These are phyloP conservation scores for Pichia sp. DNA, from an alignment of 1,139 yeast genomes.

Conservation along the genomic window DNA sequence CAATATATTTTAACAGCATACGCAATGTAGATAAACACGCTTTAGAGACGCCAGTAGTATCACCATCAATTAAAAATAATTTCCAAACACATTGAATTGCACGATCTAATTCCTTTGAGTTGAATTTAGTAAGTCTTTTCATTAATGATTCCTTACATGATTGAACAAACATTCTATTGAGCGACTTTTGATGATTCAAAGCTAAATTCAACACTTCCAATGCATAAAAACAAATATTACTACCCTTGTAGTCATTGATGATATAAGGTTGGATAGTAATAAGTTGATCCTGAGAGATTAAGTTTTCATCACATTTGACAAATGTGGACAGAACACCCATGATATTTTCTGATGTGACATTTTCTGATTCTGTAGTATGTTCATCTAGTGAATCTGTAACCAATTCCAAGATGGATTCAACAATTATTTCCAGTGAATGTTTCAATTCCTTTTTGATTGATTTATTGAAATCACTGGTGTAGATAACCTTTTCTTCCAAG, in stretches of 20 bases:
- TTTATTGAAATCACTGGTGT: slow-evolving; percentile 28
- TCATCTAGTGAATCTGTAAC: slow-evolving; percentile 24
- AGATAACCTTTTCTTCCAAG: slow-evolving; percentile 41
- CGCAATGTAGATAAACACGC: slow-evolving; percentile 56
- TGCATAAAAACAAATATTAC: slow-evolving; percentile 43
- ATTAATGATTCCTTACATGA: slow-evolving; percentile 54
- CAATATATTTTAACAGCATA: slow-evolving; percentile 26
- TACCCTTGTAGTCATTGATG: slow-evolving; percentile 42
- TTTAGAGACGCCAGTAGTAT: slow-evolving; percentile 49
- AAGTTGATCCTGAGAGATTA: slow-evolving; percentile 66
- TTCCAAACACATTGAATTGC: slow-evolving; percentile 70
- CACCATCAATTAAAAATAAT: slow-evolving; percentile 32
- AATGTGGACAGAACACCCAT: slow-evolving; percentile 53
- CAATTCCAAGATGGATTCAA: slow-evolving; percentile 34
- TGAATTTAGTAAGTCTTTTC: slow-evolving; percentile 56
- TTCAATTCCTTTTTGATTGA: slow-evolving; percentile 16
- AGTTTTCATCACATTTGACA: slow-evolving; percentile 47
- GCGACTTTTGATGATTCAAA: slow-evolving; percentile 39
- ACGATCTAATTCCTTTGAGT: slow-evolving; percentile 56
- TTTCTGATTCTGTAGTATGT: slow-evolving; percentile 13
- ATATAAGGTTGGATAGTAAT: slow-evolving; percentile 58
- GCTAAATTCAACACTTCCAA: slow-evolving; percentile 53
- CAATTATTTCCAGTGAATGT: slow-evolving; percentile 26
- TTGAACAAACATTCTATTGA: slow-evolving; percentile 50
- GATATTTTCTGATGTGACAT: slow-evolving; percentile 33